A percentile compares a stretch with the other conserved stretches of the same genome.
phyloP scores from a whole-genome alignment of 176 grass and related monocot species.

The Elaeis guineensis region DNA sequence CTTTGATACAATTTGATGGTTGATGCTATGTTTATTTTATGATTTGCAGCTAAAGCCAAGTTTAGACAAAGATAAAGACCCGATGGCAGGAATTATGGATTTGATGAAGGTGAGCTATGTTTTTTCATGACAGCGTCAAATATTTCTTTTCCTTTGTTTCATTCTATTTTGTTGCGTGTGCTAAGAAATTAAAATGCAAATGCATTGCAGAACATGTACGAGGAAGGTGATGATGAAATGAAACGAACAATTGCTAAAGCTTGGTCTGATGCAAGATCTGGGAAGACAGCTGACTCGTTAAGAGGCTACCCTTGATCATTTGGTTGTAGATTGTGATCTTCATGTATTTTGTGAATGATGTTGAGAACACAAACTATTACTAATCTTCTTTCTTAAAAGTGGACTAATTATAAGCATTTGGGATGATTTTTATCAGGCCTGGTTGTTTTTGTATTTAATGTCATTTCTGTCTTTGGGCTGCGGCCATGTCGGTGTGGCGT shows the following conservation, averaged over 20 bases:
- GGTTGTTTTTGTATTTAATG: no score
- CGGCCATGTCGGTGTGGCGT: no score
- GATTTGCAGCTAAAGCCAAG: slow-evolving; percentile 65
- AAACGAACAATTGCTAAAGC: slow-evolving; percentile 80
- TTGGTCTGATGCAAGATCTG: slow-evolving; percentile 62
- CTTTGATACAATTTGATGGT: no score
- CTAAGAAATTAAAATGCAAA: no score
- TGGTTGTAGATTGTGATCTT: no score
- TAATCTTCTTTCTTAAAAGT: no score
- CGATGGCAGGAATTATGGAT: slow-evolving; percentile 93
- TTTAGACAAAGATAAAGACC: slow-evolving; percentile 62
- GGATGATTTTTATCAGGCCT: no score
- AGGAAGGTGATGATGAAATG: slow-evolving; percentile 77
- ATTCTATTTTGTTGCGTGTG: neutral
- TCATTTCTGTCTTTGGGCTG: no score
- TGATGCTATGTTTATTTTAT: neutral
- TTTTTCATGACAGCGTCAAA: neutral
- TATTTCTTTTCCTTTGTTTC: neutral
- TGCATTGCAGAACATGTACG: slow-evolving; percentile 57
- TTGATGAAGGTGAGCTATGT: slow-evolving; percentile 66
- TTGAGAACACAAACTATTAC: no score
- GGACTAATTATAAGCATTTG: no score
- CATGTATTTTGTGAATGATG: no score
- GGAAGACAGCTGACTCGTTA: slow-evolving; percentile 47
- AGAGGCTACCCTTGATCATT: slow-evolving; percentile 32